A percentile compares a stretch with the other conserved stretches of the same genome.
These are phyloP conservation scores for Claviceps sp. DNA, from an alignment of 2,329 filamentous ascomycete genomes.

Conservation along the genomic window DNA sequence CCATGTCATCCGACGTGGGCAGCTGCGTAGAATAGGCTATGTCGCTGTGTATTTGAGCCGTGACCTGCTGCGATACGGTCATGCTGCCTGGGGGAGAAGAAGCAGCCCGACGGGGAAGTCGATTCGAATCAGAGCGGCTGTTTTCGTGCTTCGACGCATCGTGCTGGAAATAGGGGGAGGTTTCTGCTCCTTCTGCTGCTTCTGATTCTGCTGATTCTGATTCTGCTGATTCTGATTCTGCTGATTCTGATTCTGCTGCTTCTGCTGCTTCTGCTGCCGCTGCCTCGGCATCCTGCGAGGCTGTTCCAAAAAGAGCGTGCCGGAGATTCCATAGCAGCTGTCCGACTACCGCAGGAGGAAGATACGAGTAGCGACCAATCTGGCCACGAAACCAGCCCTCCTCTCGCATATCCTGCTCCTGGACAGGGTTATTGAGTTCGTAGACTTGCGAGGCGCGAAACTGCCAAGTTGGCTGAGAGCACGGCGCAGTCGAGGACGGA, in stretches of 20 bases:
- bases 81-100: slow-evolving; percentile 9
- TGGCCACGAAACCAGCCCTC: slow-evolving; percentile 39
- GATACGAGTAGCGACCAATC: slow-evolving; percentile 37
- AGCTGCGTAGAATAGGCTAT: slow-evolving; percentile 22
- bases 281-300: slow-evolving; percentile 7
- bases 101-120: not conserved
- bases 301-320: slow-evolving; percentile 30
- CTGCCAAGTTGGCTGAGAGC: slow-evolving; percentile 11
- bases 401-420: slow-evolving; percentile 35
- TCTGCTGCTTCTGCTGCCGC: not conserved
- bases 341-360: slow-evolving; percentile 44
- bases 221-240: too few relatives aligned
- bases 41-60: slow-evolving; percentile 36
- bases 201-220: too few relatives aligned
- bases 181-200: too few relatives aligned
- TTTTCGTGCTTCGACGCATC: not conserved
- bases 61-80: slow-evolving; percentile 38
- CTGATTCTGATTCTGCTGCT: too few relatives aligned
- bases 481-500: not conserved
- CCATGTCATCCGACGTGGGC: slow-evolving; percentile 13
- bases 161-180: not conserved
- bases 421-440: slow-evolving; percentile 46
- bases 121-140: not conserved
- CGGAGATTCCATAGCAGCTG: slow-evolving; percentile 45
- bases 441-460: slow-evolving; percentile 35